phyloP scores from a whole-genome alignment of 2,329 filamentous ascomycete genomes.

The Fusarium nygamai region DNA sequence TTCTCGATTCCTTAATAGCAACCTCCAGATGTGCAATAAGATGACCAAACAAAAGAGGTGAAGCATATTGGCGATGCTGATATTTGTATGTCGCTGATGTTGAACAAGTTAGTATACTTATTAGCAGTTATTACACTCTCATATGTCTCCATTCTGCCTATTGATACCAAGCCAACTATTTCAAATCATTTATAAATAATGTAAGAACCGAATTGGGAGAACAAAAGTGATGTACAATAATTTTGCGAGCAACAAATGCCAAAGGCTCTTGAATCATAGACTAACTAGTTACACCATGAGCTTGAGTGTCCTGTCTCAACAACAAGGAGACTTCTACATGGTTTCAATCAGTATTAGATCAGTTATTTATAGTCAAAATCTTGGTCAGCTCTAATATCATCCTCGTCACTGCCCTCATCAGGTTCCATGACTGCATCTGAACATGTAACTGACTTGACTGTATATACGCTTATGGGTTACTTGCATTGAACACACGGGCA shows the following conservation, averaged over 20 bases:
- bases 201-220: neutral
- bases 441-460: no score
- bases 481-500: no score
- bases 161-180: neutral
- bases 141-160: neutral
- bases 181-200: neutral
- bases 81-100: neutral
- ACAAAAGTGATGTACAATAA: no score
- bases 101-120: neutral
- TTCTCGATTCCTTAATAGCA: neutral
- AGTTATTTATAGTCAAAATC: neutral
- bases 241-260: neutral
- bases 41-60: neutral
- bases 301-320: neutral
- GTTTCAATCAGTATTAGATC: neutral
- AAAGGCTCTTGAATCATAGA: neutral
- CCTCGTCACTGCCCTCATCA: no score
- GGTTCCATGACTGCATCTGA: no score
- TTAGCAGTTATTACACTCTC: neutral
- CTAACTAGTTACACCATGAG: neutral
- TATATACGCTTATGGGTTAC: no score
- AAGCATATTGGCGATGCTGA: neutral
- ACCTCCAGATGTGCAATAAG: neutral
- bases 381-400: neutral
- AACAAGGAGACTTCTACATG: neutral